Evolutionary conservation across 192 early-diverging fungal species (phyloP), one percentile per base, ranked within the genome.

Genomic region (Phycomyces blakesleeanus): DNA sequence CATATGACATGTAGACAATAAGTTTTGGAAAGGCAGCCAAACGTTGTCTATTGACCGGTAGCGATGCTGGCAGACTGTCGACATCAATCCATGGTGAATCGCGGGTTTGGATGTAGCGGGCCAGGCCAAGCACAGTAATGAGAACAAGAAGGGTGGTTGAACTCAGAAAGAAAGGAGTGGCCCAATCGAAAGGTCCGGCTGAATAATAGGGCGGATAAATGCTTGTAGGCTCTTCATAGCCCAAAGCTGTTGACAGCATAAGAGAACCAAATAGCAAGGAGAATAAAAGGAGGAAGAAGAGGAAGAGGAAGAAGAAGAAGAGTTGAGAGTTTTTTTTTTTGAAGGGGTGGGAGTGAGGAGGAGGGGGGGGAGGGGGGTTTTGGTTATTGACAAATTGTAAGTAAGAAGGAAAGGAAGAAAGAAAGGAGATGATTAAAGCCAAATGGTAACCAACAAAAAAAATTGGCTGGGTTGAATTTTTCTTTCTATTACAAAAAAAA

Each of bases 1-100:
- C 10, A 11, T 74, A 39, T 16, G 62, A 66, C 21, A 79, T 34
- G 2, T 27, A 18, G 2, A 74, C 27, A 27, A 83, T 69, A 27
- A 63, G 37, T 37, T 59, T 58, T 20, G 65, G 51, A 12, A 83
- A 56, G 10, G 67, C 26, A 24, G 64, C 47, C 1, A 60, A 20
- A 27, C n/a, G 60, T 52, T 42, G 53, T 37, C 9, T 24, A 27
- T 59, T 22, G 34, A 18, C 37, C 14, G 20, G 59, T 14, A 29
- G 41, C 0, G 26, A 51, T 38, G 26, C 47, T 51, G 27, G 59
- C n/a, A 50, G 29, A 21, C 0, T 37, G 15, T 51, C 59, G 22
- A 4, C 20, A 16, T n/a, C 20, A 12, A 6, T 56, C 50, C 41
- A 55, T 25, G 1, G 15, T 29, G 61, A 39, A 37, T 5, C 62